Conservation (phyloP, 257 asterid genomes). For the Craterostigma plantagineum region DNA sequence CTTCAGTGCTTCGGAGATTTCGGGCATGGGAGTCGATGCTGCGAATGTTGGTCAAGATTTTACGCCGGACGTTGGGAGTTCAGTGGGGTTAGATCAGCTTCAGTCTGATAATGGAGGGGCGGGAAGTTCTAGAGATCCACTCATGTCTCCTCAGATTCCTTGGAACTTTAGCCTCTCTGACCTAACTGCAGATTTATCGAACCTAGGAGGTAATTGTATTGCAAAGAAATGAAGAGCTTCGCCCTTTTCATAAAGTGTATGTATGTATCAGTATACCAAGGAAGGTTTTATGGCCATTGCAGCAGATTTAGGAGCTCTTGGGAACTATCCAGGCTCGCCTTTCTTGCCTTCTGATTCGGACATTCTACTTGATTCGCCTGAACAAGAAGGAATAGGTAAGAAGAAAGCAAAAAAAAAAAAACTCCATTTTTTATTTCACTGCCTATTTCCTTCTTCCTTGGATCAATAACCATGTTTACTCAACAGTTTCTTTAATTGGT, state of each 20-base stretch:
- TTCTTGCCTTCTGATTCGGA: constrained; percentile 94
- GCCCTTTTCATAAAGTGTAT: too few species aligned
- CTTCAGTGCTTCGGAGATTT: constrained; percentile 64
- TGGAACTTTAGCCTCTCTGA: constrained; percentile 90
- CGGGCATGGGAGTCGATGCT: constrained; percentile 76
- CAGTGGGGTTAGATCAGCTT: constrained; percentile 62
- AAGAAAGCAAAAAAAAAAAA: too few species aligned
- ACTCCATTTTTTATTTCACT: too few species aligned
- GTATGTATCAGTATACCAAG: too few species aligned
- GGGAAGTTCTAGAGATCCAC: constrained; percentile 69
- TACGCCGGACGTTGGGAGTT: constrained; percentile 64
- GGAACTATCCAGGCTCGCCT: constrained; percentile 82
- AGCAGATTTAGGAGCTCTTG: constrained; percentile 91
- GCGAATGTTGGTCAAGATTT: constrained; percentile 72
- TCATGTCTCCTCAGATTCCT: constrained; percentile 70
- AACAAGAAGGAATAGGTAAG: constrained; percentile 77
- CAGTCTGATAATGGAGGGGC: constrained; percentile 71
- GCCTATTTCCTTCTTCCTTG: too few species aligned
- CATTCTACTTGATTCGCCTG: constrained; percentile 82
- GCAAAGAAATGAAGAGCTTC: too few species aligned
- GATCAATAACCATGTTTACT: too few species aligned
- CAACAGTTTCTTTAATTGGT: constrained; percentile 3
- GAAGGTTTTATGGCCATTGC: too few species aligned
- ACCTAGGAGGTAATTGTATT: constrained; percentile 41
- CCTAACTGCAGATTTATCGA: constrained; percentile 78